phyloP scores from a whole-genome alignment of 495 filamentous ascomycete species.

The Penicillium antarcticum region DNA sequence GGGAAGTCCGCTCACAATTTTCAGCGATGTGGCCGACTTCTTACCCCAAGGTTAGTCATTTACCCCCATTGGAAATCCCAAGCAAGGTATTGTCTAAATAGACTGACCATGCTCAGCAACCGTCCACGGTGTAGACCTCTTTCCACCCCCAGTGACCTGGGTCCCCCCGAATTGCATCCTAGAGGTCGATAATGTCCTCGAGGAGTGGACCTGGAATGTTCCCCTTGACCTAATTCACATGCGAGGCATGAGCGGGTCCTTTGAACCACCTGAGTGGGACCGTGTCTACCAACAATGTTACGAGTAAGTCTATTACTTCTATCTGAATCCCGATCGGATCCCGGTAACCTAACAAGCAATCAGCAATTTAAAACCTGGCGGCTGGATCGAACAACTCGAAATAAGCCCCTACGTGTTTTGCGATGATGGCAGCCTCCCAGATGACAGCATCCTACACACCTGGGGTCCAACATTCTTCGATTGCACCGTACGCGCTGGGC shows the following conservation, averaged over 20 bases:
- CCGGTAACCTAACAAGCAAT: background rate
- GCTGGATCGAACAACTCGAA: constrained; percentile 53
- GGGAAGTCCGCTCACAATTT: background rate
- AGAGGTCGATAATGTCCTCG: constrained; percentile 27
- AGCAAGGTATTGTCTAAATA: background rate
- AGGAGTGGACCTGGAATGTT: constrained; percentile 25
- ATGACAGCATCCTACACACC: constrained; percentile 20
- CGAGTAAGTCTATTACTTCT: constrained; percentile 4
- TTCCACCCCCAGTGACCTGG: constrained; percentile 19
- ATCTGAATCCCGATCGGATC: too few relatives aligned
- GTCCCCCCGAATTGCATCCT: constrained; percentile 33
- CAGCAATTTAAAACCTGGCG: constrained; percentile 39
- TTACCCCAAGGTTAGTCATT: constrained; percentile 1
- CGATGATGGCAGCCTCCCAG: constrained; percentile 39
- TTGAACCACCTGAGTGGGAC: constrained; percentile 23
- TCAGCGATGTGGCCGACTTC: constrained; percentile 11
- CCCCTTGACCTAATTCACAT: constrained; percentile 29
- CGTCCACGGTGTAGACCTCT: constrained; percentile 21
- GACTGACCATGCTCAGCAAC: constrained; percentile 2
- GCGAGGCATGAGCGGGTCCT: constrained; percentile 16
- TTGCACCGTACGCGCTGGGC: constrained; percentile 1
- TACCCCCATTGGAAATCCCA: background rate
- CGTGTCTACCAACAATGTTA: constrained; percentile 24
- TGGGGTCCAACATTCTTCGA: constrained; percentile 11
- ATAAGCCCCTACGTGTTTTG: constrained; percentile 25